These are phyloP conservation scores for Fusarium sarcochroum DNA, from an alignment of 2,329 filamentous ascomycete genomes.

Conservation along the genomic window DNA sequence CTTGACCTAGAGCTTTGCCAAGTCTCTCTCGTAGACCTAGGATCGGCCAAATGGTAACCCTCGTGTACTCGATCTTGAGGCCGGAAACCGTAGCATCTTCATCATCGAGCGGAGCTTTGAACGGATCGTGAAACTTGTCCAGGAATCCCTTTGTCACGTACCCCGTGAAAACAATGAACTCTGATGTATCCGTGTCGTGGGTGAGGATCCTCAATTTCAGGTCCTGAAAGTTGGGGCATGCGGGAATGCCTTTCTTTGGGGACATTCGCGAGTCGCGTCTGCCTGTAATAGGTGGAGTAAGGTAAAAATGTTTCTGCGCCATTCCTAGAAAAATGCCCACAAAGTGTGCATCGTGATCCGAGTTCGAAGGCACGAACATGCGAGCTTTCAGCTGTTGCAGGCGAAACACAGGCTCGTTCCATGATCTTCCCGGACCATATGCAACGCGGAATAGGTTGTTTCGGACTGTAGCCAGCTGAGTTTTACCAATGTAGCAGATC, in stretches of 20 bases:
- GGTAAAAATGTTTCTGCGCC: slow-evolving; percentile 69
- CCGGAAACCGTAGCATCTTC: slow-evolving; percentile 50
- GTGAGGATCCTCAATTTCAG: slow-evolving; percentile 66
- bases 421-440: slow-evolving; percentile 55
- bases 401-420: slow-evolving; percentile 63
- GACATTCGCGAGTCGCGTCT: slow-evolving; percentile 50
- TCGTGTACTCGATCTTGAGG: slow-evolving; percentile 63
- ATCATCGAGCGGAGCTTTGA: slow-evolving; percentile 53
- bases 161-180: slow-evolving; percentile 69
- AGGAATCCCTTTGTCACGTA: slow-evolving; percentile 64
- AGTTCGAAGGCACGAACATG: slow-evolving; percentile 62
- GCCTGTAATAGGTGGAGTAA: slow-evolving; percentile 32
- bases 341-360: slow-evolving; percentile 67
- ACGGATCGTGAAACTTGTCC: slow-evolving; percentile 64
- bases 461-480: slow-evolving; percentile 62
- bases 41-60: slow-evolving; percentile 68
- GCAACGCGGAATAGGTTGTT: slow-evolving; percentile 63
- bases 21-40: slow-evolving; percentile 69
- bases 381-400: slow-evolving; percentile 64
- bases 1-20: slow-evolving; percentile 65
- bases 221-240: slow-evolving; percentile 59
- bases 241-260: slow-evolving; percentile 30
- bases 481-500: slow-evolving; percentile 64
- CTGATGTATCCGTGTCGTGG: slow-evolving; percentile 62
- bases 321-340: slow-evolving; percentile 68